Evolutionary conservation across 176 grass and related monocot species (phyloP), one percentile per base, ranked within the genome.

Genomic region (Zoysia pacifica): DNA sequence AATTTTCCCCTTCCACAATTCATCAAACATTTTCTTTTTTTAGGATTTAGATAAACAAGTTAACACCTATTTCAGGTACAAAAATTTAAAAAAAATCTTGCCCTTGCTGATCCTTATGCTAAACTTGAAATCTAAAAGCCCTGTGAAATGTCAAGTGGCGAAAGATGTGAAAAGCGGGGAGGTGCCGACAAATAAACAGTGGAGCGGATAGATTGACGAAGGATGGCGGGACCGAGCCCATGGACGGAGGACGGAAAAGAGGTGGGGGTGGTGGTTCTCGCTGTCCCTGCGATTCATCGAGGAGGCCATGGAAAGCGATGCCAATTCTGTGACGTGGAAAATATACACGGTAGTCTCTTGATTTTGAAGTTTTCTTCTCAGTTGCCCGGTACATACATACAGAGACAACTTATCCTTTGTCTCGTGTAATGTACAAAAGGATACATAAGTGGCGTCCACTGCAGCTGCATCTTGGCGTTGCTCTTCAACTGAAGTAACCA

Each of bases 221-320:
- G 78, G 82, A 77, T 65, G 78, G 72, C 73, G 87, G 72, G 81
- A 6, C 81, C 59, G 48, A 65, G 82, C 53, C 56, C 16, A 36
- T 42, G 71, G 7, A 6, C 14, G 36, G 9, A 47, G 28, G 79
- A 18, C 35, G 0, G 55, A 63, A 84, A 89, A 80, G 56, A 75
- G 51, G 62, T 45, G 56, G 43, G 41, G 3, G 47, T 43, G 28
- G 58, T 58, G 53, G 46, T 14, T 20, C 7, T 72, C 72, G 44
- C 81, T 46, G 65, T 81, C 82, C 5, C 7, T 47, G 6, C 76
- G 87, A 89, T 89, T 39, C 72, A 81, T 11, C 4, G 70, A 68
- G 6, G 70, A 68, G 6, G 2, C 49, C 18, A 37, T 13, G 6
- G 51, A 65, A 1, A 71, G 12, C 11, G 35, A 71, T 11, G 19